A percentile compares a stretch with the other conserved stretches of the same genome.
Conservation (phyloP, 768 basidiomycete species). For the Lactarius hatsudake region DNA sequence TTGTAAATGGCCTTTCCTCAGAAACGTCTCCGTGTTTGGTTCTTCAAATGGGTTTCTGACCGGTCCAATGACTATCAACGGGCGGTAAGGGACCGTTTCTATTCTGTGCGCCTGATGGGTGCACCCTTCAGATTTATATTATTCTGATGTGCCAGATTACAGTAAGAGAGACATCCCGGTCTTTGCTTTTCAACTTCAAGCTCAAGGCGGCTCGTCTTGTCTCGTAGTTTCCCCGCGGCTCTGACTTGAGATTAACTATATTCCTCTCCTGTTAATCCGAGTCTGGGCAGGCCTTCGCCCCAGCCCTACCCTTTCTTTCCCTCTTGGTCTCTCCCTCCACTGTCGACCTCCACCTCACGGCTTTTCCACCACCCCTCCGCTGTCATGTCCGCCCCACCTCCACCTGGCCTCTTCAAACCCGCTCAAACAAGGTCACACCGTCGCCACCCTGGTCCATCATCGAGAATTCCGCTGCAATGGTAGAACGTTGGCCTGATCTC, state of each 20-base stretch:
- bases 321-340: background rate
- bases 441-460: slow-evolving; percentile 28
- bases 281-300: slow-evolving; percentile 14
- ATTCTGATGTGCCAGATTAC: slow-evolving; percentile 23
- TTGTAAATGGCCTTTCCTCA: slow-evolving; percentile 20
- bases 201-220: slow-evolving; percentile 14
- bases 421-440: slow-evolving; percentile 20
- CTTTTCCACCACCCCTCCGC: slow-evolving; percentile 1
- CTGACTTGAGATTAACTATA: slow-evolving; percentile 10
- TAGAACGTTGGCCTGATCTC: slow-evolving; percentile 28
- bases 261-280: background rate
- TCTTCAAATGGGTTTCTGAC: slow-evolving; percentile 23
- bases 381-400: slow-evolving; percentile 19
- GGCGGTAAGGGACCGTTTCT: slow-evolving; percentile 25
- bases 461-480: slow-evolving; percentile 28
- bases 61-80: slow-evolving; percentile 23
- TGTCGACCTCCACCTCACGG: slow-evolving; percentile 3
- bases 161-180: slow-evolving; percentile 11
- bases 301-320: slow-evolving; percentile 19
- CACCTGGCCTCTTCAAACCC: slow-evolving; percentile 26
- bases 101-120: slow-evolving; percentile 21
- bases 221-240: slow-evolving; percentile 21
- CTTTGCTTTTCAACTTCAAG: slow-evolving; percentile 16
- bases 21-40: slow-evolving; percentile 19
- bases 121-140: slow-evolving; percentile 21